Evolutionary conservation across 768 basidiomycete genomes (phyloP).

Genomic region (Collybia sordida): DNA sequence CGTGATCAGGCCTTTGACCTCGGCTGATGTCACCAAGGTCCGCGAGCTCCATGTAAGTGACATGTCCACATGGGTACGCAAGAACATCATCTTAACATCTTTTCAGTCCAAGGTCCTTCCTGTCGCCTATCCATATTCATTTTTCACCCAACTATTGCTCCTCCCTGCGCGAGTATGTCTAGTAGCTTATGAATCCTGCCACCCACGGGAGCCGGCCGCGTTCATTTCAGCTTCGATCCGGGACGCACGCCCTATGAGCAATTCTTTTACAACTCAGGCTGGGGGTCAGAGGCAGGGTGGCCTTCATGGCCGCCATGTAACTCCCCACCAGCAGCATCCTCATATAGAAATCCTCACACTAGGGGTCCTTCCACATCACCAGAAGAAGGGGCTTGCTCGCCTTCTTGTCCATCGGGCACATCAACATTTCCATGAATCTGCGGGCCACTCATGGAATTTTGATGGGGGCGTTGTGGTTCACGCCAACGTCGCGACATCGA

Average conservation of each 20-base stretch:
- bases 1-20: constrained; percentile 31
- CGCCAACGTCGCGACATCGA: constrained; percentile 46
- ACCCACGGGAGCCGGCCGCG: constrained; percentile 32
- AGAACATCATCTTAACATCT: neutral
- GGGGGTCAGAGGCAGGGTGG: constrained; percentile 11
- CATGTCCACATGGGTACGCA: no score
- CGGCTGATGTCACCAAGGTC: constrained; percentile 31
- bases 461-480: constrained; percentile 30
- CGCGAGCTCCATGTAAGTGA: constrained; percentile 42
- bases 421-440: constrained; percentile 25
- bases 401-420: constrained; percentile 36
- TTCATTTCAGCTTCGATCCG: constrained; percentile 43
- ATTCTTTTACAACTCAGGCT: no score
- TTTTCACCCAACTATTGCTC: constrained; percentile 46
- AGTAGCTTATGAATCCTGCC: constrained; percentile 30
- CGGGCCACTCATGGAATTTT: constrained; percentile 16
- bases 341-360: constrained; percentile 52
- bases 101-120: constrained; percentile 36
- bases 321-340: constrained; percentile 16
- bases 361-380: constrained; percentile 46
- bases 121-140: constrained; percentile 38
- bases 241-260: neutral
- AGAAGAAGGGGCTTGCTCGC: constrained; percentile 41
- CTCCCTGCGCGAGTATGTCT: constrained; percentile 40
- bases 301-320: constrained; percentile 8